phyloP scores from a whole-genome alignment of 257 asterid genomes.

The Verbena officinalis region DNA sequence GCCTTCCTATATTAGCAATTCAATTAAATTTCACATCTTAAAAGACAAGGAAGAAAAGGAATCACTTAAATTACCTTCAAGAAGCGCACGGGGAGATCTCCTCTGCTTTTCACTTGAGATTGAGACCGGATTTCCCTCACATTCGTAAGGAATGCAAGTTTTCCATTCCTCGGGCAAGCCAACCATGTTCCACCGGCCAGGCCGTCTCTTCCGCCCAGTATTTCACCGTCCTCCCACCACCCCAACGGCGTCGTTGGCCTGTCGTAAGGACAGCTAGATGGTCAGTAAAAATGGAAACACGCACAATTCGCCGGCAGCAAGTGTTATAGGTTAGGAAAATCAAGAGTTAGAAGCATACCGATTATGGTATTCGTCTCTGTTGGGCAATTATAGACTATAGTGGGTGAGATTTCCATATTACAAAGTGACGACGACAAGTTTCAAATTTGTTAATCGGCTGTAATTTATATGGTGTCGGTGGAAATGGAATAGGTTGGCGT shows the following conservation, averaged over 20 bases:
- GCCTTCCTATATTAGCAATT: no score
- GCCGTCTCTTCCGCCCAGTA: constrained; percentile 77
- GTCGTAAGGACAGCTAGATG: no score
- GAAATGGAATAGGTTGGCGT: no score
- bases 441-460: neutral
- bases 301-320: no score
- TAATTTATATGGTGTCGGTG: neutral
- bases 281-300: neutral
- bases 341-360: constrained; percentile 36
- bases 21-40: no score
- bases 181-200: constrained; percentile 89
- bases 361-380: constrained; percentile 70
- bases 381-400: constrained; percentile 67
- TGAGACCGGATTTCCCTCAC: constrained; percentile 55
- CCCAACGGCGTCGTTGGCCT: constrained; percentile 65
- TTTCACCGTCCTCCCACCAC: constrained; percentile 74
- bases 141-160: constrained; percentile 73
- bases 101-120: constrained; percentile 53
- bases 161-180: constrained; percentile 56
- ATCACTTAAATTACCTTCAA: constrained; percentile 50
- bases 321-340: no score
- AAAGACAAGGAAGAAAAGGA: no score
- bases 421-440: neutral
- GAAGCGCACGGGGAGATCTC: constrained; percentile 81
- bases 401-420: constrained; percentile 68